phyloP scores from a whole-genome alignment of 2,329 filamentous ascomycete species.

The Pseudogymnoascus sp. region DNA sequence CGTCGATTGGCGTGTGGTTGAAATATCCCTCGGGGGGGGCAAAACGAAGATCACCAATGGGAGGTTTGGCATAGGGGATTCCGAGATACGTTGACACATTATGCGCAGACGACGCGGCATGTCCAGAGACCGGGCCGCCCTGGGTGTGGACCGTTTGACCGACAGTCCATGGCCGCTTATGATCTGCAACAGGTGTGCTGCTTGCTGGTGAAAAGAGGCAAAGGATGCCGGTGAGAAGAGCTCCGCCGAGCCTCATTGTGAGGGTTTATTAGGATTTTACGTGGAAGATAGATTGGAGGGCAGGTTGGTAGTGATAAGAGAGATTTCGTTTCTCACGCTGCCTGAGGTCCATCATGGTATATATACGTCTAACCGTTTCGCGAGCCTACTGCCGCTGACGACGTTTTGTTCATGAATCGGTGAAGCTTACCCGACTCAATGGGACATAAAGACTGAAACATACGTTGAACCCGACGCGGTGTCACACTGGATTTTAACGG shows the following conservation, averaged over 20 bases:
- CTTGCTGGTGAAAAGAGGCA: background rate
- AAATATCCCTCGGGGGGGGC: slow-evolving; percentile 24
- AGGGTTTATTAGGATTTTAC: background rate
- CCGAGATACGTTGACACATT: slow-evolving; percentile 31
- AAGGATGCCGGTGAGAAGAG: background rate
- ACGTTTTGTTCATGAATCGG: background rate
- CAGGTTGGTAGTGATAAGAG: background rate
- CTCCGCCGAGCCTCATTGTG: background rate
- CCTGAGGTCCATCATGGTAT: background rate
- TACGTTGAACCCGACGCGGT: background rate
- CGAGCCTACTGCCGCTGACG: background rate
- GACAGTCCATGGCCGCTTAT: slow-evolving; percentile 7
- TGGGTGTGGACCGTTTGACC: slow-evolving; percentile 24
- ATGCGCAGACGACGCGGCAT: slow-evolving; percentile 17
- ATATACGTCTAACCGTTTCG: no score
- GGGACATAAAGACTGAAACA: background rate
- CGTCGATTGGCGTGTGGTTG: slow-evolving; percentile 18
- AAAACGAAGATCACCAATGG: slow-evolving; percentile 34
- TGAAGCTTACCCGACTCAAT: background rate
- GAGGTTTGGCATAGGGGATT: slow-evolving; percentile 34
- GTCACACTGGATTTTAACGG: background rate
- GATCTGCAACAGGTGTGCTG: background rate
- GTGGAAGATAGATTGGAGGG: background rate
- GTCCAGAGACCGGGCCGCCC: slow-evolving; percentile 23
- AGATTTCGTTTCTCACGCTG: background rate